A percentile compares a stretch with the other conserved stretches of the same genome.
Conservation (phyloP, 106 monocot genomes). For the Chionographis japonica region DNA sequence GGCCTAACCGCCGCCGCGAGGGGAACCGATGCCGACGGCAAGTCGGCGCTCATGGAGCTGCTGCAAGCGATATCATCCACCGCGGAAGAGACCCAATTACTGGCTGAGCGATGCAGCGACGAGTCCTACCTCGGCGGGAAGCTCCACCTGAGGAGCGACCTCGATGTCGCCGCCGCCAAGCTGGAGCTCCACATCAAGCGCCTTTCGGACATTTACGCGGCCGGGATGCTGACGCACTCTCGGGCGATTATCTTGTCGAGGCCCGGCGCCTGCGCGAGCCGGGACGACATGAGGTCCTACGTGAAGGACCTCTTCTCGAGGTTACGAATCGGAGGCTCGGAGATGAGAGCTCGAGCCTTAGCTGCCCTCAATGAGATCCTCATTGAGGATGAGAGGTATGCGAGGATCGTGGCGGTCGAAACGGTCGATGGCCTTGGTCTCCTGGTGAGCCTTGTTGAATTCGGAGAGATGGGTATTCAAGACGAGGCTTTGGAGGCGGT, state of each 20-base stretch:
- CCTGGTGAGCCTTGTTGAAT: constrained; percentile 30
- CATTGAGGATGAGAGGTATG: constrained; percentile 44
- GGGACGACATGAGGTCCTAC: constrained; percentile 51
- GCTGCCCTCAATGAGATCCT: constrained; percentile 27
- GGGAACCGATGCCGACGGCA: background rate
- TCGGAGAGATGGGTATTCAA: constrained; percentile 16
- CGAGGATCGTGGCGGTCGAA: constrained; percentile 25
- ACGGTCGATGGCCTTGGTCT: constrained; percentile 13
- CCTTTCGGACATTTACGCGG: constrained; percentile 29
- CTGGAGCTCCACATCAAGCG: constrained; percentile 38
- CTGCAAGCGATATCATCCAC: constrained; percentile 17
- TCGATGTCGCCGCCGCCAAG: constrained; percentile 32
- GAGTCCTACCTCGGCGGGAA: constrained; percentile 47
- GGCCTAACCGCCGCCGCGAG: constrained; percentile 11
- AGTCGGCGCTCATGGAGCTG: constrained; percentile 17
- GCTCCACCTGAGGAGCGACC: constrained; percentile 60
- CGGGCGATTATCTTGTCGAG: constrained; percentile 30
- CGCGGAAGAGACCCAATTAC: constrained; percentile 21
- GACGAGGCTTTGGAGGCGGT: constrained; percentile 27
- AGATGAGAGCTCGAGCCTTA: constrained; percentile 33
- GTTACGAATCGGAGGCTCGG: constrained; percentile 31
- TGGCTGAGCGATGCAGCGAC: constrained; percentile 21
- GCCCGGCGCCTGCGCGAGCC: constrained; percentile 22
- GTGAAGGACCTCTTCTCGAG: constrained; percentile 36
- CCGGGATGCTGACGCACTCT: constrained; percentile 15